Base-by-base conservation (phyloP, 768 basidiomycete genomes). In the Boletus coccyginus region DNA sequence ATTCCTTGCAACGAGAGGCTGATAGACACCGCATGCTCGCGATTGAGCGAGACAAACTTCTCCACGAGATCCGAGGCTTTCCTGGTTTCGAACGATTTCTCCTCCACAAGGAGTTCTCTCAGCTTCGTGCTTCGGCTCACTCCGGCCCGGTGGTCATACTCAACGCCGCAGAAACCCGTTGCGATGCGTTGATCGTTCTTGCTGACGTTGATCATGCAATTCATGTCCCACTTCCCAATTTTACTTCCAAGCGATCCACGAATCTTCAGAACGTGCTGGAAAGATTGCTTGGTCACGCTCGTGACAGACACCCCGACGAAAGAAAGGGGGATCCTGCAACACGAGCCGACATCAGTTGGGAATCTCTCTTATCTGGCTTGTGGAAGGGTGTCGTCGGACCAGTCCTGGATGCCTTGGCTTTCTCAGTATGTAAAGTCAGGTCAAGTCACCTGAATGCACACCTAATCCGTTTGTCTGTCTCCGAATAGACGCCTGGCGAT, bases 161-260 rank as follows among this genome's bases (percentile, higher is more conserved):
- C 16, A 45, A 31, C 10, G 44, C 44, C 6, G 44, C 44, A 45
- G 24, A 46, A n/a, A 43, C n/a, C 13, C 60, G 71, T 17, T 75
- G 72, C 32, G 72, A 77, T 56, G 76, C 71, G 4, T 32, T 58
- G 53, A 50, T 58, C 16, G 16, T 59, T 7, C 40, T 56, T 3
- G 46, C 55, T 7, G 29, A 59, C 4, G 27, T 49, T n/a, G 42
- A 57, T 3, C 12, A 43, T n/a, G 56, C 39, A 1, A 19, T 57
- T 5, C 55, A 59, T 24, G 50, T 52, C 38, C 57, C 57, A 3
- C 57, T 58, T 12, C 43, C 42, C 3, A 21, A 33, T 33, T 55
- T 49, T 24, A 44, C 46, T 5, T 14, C 43, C 10, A 12, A 31
- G 47, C 47, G 42, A 35, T 58, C 42, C n/a, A 17, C 33, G 6